Percentiles rank a stretch among this genome's conserved stretches.
phyloP scores from a whole-genome alignment of 139 green algal genomes.

The Picochlorum sp. region DNA sequence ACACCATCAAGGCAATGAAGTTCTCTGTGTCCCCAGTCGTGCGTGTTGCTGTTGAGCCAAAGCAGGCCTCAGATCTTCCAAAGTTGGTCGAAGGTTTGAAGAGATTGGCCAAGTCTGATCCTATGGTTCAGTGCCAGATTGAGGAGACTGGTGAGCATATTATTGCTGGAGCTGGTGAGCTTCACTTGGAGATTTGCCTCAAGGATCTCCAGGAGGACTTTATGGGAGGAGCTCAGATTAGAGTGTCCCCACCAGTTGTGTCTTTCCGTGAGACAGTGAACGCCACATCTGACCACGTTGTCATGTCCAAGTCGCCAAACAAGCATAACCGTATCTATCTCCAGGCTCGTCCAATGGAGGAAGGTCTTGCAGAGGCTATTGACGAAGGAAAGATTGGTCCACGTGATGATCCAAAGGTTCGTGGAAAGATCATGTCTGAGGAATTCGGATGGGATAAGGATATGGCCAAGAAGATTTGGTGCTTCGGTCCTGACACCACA shows the following conservation, averaged over 20 bases:
- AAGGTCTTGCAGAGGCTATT: conserved; percentile 95
- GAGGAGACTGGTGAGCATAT: conserved; percentile 99
- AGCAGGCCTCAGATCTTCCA: conserved; percentile 92
- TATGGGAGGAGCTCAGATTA: conserved; percentile 96
- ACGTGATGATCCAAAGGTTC: conserved; percentile 85
- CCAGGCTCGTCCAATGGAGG: conserved; percentile 87
- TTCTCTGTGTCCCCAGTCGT: conserved; percentile 96
- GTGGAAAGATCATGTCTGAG: conserved; percentile 81
- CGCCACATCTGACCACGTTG: conserved; percentile 70
- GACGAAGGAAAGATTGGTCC: conserved; percentile 91
- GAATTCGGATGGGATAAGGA: conserved; percentile 99
- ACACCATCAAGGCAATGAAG: conserved; percentile 99
- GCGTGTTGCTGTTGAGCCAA: conserved; percentile 87
- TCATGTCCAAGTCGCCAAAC: conserved; percentile 99
- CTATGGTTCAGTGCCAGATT: conserved; percentile 97
- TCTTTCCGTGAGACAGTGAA: conserved; percentile 95
- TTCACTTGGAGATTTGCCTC: conserved; percentile 98
- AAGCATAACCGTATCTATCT: conserved; percentile 99
- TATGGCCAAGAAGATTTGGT: conserved; percentile 99
- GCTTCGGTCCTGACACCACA: conserved; percentile 96
- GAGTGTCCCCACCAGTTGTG: conserved; percentile 94
- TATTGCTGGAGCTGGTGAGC: conserved; percentile 90
- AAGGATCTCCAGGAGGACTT: conserved; percentile 99
- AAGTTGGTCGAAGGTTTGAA: conserved; percentile 99
- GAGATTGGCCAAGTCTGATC: conserved; percentile 94